Evolutionary conservation across 345 rosid species (phyloP).

Genomic region (Aethionema arabicum): DNA sequence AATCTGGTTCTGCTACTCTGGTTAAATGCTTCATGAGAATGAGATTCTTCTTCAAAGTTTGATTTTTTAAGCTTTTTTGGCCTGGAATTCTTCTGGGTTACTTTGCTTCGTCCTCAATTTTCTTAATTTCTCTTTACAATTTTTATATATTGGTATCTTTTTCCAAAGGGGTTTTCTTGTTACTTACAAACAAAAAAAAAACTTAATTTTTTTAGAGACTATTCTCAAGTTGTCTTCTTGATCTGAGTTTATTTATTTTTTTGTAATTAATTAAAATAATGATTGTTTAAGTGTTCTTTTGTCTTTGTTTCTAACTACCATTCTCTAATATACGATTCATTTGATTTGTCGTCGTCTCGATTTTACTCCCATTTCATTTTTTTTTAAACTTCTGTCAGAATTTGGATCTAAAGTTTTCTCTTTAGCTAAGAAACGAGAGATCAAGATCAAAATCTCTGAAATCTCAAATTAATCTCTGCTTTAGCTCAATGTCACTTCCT

Average conservation of each 20-base stretch:
- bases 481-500: conserved; percentile 33
- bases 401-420: conserved; percentile 37
- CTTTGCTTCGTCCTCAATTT: conserved; percentile 38
- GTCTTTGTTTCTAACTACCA: conserved; percentile 32
- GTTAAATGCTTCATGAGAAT: conserved; percentile 23
- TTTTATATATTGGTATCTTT: conserved; percentile 2
- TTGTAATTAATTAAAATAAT: conserved; percentile 29
- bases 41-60: conserved; percentile 29
- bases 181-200: conserved; percentile 28
- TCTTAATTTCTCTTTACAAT: background rate
- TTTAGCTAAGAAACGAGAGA: conserved; percentile 45
- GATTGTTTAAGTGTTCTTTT: conserved; percentile 20
- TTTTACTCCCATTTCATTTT: conserved; percentile 31
- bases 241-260: conserved; percentile 27
- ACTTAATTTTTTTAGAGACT: conserved; percentile 30
- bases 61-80: background rate
- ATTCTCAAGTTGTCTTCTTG: conserved; percentile 37
- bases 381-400: conserved; percentile 28
- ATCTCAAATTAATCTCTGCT: conserved; percentile 14
- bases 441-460: conserved; percentile 38
- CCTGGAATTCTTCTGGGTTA: conserved; percentile 10
- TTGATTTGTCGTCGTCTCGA: conserved; percentile 34
- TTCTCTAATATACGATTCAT: conserved; percentile 13
- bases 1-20: conserved; percentile 30
- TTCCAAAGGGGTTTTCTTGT: conserved; percentile 29